Conservation (phyloP, 1,139 yeast species). For the Scheffersomyces parashehatae region DNA sequence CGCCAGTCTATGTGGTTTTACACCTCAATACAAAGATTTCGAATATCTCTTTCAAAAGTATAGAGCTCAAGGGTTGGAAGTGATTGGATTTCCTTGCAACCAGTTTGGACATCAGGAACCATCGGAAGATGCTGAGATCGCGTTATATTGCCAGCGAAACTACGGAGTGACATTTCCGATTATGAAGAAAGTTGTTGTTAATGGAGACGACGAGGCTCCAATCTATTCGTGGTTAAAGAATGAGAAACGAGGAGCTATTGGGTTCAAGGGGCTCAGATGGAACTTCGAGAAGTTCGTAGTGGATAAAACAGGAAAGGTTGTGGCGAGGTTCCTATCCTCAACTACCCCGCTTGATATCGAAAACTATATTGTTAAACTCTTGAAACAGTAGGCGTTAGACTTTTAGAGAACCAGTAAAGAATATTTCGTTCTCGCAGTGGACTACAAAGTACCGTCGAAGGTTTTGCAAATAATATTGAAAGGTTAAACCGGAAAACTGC, state of each 20-base stretch:
- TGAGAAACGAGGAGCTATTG: conserved; percentile 53
- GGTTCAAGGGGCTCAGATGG: conserved; percentile 87
- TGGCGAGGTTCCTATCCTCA: conserved; percentile 66
- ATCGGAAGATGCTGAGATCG: conserved; percentile 63
- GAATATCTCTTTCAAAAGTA: conserved; percentile 36
- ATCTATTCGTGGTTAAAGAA: conserved; percentile 35
- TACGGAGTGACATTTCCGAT: conserved; percentile 58
- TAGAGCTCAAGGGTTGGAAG: conserved; percentile 28
- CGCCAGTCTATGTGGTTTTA: conserved; percentile 47
- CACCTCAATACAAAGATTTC: conserved; percentile 43
- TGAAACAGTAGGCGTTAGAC: conserved; percentile 19
- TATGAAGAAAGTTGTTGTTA: conserved; percentile 36
- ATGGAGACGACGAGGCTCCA: conserved; percentile 32
- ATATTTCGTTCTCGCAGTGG: too few species aligned
- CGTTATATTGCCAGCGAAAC: conserved; percentile 59
- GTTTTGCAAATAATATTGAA: too few species aligned
- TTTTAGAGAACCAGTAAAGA: too few species aligned
- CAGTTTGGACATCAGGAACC: conserved; percentile 67
- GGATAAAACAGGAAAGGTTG: conserved; percentile 70
- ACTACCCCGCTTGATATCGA: conserved; percentile 66
- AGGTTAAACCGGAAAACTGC: too few species aligned
- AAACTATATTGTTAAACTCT: conserved; percentile 44
- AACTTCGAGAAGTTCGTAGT: conserved; percentile 91
- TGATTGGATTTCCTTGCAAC: conserved; percentile 47
- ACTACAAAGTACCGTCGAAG: too few species aligned